Conservation (phyloP, 2,329 filamentous ascomycete species). For the Trichoderma arundinaceum region DNA sequence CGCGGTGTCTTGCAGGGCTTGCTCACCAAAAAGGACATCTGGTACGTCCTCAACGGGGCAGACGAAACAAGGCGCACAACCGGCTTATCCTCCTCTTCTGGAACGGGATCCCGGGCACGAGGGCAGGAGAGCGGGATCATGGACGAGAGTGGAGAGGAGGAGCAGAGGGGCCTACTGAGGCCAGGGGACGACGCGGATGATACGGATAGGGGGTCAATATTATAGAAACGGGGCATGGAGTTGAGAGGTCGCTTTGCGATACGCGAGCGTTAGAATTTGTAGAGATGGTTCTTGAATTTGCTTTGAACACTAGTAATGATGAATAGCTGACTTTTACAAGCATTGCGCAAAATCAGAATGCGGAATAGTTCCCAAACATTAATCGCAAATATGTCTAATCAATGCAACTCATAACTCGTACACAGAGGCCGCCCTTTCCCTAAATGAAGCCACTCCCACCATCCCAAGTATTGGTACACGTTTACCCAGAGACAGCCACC, state of each 20-base stretch:
- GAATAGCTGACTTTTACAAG: neutral
- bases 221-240: constrained; percentile 34
- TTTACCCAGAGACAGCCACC: neutral
- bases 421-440: neutral
- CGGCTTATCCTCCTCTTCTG: constrained; percentile 34
- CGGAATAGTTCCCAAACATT: neutral
- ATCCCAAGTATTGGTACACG: neutral
- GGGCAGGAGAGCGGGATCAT: constrained; percentile 46
- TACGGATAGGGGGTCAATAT: constrained; percentile 36
- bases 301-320: neutral
- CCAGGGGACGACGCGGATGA: constrained; percentile 45
- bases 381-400: neutral
- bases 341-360: neutral
- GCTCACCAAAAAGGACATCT: constrained; percentile 96
- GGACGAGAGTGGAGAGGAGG: constrained; percentile 48
- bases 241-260: neutral
- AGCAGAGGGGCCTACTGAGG: constrained; percentile 52
- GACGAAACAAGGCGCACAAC: constrained; percentile 62
- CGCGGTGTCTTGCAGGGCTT: constrained; percentile 81
- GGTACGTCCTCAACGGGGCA: constrained; percentile 85
- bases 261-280: neutral
- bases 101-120: constrained; percentile 26
- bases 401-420: constrained; percentile 25
- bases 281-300: neutral
- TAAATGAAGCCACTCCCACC: neutral